Evolutionary conservation across 208 protist species (phyloP).

Genomic region (Herpetomonas tarakana): DNA sequence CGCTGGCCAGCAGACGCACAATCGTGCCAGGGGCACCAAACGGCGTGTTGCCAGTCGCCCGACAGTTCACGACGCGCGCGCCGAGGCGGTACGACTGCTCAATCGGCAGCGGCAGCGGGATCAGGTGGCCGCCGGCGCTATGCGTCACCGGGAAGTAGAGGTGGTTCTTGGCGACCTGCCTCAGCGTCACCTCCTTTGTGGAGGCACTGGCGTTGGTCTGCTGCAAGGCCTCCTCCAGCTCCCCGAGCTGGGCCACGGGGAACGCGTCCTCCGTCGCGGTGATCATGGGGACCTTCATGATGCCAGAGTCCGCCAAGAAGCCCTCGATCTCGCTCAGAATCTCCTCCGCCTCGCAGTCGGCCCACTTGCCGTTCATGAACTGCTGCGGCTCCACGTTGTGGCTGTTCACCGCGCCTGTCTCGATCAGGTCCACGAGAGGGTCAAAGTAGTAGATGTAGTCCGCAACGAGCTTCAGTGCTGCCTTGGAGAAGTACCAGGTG

Average conservation of each 20-base stretch:
- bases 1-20: conserved; percentile 73
- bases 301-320: conserved; percentile 48
- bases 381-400: conserved; percentile 62
- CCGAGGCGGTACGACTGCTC: conserved; percentile 72
- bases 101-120: conserved; percentile 69
- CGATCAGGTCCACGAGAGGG: conserved; percentile 67
- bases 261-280: conserved; percentile 73
- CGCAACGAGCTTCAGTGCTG: conserved; percentile 54
- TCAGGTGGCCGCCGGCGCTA: conserved; percentile 56
- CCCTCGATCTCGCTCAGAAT: conserved; percentile 71
- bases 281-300: conserved; percentile 70
- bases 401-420: conserved; percentile 40
- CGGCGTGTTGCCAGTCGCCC: conserved; percentile 62
- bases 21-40: conserved; percentile 83
- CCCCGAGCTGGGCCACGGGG: conserved; percentile 40
- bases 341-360: conserved; percentile 46
- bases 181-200: conserved; percentile 34
- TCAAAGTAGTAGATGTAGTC: conserved; percentile 63
- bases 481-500: conserved; percentile 81
- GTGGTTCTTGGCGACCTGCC: conserved; percentile 44
- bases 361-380: conserved; percentile 75
- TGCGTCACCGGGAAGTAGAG: conserved; percentile 80
- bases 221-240: conserved; percentile 64
- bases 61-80: conserved; percentile 84
- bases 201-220: conserved; percentile 20